phyloP scores from a whole-genome alignment of 164 flowering plant genomes.

The Magnolia officinalis region DNA sequence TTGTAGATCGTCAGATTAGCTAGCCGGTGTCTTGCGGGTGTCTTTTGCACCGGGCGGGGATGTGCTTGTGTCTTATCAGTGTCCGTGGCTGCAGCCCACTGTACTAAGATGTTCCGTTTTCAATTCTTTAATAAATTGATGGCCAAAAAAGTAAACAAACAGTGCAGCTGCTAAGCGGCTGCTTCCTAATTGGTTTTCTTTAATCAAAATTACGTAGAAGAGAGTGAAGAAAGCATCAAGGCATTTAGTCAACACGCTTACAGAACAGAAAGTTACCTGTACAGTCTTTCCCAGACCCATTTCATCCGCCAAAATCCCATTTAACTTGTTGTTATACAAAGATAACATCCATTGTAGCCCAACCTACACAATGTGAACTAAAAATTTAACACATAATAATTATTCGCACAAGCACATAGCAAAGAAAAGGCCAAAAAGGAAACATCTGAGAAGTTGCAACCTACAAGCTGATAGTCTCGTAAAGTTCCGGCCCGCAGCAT shows the following conservation, averaged over 20 bases:
- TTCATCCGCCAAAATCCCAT: constrained; percentile 99
- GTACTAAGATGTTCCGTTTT: too few species aligned
- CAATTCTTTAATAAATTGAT: too few species aligned
- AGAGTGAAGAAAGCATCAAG: background rate
- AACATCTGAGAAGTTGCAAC: constrained; percentile 30
- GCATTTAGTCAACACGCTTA: background rate
- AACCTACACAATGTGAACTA: constrained; percentile 50
- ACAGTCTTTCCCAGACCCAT: constrained; percentile 99
- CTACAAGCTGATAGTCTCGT: constrained; percentile 97
- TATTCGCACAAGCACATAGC: background rate
- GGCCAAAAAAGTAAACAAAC: background rate
- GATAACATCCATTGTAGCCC: constrained; percentile 99
- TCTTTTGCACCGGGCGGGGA: too few species aligned
- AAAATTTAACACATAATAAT: background rate
- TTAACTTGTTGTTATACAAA: constrained; percentile 90
- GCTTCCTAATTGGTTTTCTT: background rate
- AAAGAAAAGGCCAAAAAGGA: constrained; percentile 2
- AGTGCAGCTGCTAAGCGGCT: background rate
- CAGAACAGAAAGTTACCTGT: constrained; percentile 46
- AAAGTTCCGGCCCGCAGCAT: constrained; percentile 88
- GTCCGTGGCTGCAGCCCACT: too few species aligned
- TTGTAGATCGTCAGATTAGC: too few species aligned
- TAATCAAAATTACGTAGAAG: background rate
- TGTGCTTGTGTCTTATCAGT: too few species aligned
- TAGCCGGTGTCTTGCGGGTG: too few species aligned